Percentiles rank a stretch among this genome's conserved stretches.
These are phyloP conservation scores for Gleditsia sinensis DNA, from an alignment of 306 rosid species.

Conservation along the genomic window DNA sequence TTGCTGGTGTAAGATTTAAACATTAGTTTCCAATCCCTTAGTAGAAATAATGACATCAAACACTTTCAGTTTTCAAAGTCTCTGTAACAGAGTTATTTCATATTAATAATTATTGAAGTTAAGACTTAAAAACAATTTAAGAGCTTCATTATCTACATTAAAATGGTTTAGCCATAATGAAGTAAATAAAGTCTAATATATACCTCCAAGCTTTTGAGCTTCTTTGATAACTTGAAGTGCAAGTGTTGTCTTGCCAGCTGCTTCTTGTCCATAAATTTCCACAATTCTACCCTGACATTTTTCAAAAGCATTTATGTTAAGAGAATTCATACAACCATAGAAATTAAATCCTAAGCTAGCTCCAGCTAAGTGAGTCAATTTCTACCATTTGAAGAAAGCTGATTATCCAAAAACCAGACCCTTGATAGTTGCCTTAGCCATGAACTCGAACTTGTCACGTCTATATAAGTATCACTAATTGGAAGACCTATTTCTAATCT, in stretches of 20 bases:
- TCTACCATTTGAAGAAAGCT: background rate
- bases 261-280: slow-evolving; percentile 88
- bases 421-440: slow-evolving; percentile 22
- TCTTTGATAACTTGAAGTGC: slow-evolving; percentile 87
- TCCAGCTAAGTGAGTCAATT: slow-evolving; percentile 6
- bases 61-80: slow-evolving; percentile 8
- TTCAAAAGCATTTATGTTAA: background rate
- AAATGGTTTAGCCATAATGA: slow-evolving; percentile 3
- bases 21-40: slow-evolving; percentile 3
- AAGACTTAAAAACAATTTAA: background rate
- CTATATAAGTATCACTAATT: background rate
- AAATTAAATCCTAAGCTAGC: background rate
- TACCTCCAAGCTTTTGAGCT: slow-evolving; percentile 93
- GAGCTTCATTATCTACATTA: slow-evolving; percentile 13
- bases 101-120: background rate
- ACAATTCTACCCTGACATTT: slow-evolving; percentile 79
- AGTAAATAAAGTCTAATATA: background rate
- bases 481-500: background rate
- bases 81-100: background rate
- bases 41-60: background rate
- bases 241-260: slow-evolving; percentile 88
- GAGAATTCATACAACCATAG: slow-evolving; percentile 17
- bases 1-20: slow-evolving; percentile 10
- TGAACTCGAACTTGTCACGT: background rate
- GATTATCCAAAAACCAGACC: slow-evolving; percentile 20